Base-by-base conservation (phyloP, 1,284 basidiomycete genomes). In the Singerocomus rubriflavus region DNA sequence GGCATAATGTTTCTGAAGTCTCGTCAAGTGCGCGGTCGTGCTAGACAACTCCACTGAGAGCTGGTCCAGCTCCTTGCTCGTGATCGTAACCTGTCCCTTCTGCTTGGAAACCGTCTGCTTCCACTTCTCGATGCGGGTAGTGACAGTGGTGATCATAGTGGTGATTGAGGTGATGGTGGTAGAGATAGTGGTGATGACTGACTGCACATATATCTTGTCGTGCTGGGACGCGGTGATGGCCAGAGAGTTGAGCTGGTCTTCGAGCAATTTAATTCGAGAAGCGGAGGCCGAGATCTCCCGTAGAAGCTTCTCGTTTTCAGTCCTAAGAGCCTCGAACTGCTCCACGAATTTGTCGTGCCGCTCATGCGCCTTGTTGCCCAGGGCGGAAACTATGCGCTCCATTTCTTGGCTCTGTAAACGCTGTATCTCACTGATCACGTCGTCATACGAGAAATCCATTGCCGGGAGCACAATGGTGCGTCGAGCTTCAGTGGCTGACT, bases 21-120 rank as follows among this genome's bases (percentile, higher is more conserved):
- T 29, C n/a, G 4, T 26, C 14, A 54, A 30, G 4, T 33, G 44
- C 26, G 53, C 17, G 11, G 42, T 42, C 4, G 46, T 36, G 9
- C 3, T 26, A 33, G 53, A 38, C 10, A 57, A 6, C 10, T 48
- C 43, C 2, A 12, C 32, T n/a, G 34, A 48, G 43, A 57, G 43
- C 12, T 40, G 46, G 2, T 59, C 57, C 37, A 57, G 39, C 13
- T 59, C 56, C 16, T 39, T 35, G 40, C 5, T 25, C 30, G 57
- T 48, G 39, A 57, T 46, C 2, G 21, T 30, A 17, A 59, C 7
- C 8, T 39, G 21, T 1, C 33, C 48, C 12, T 33, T 35, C 21
- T 31, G 26, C 27, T 6, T 27, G 6, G 10, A 2, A 5, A 37
- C 16, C 1, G 11, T n/a, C 1, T 44, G 21, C 45, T 33, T 59